Evolutionary conservation across 345 rosid genomes (phyloP), one percentile per base, ranked within the genome.

Genomic region (Sonneratia alba): DNA sequence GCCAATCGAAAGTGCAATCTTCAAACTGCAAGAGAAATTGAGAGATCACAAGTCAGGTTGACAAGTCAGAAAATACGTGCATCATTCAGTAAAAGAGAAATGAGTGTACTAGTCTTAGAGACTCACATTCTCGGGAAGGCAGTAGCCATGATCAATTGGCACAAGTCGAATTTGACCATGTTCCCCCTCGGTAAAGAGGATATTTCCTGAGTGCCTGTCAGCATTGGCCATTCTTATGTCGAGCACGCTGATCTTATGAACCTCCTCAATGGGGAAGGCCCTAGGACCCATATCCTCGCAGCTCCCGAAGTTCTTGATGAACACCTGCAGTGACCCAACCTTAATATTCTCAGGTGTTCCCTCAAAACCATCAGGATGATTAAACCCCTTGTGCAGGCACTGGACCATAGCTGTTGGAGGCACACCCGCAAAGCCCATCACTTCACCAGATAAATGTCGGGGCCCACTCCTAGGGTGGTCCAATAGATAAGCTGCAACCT

Each of bases 1-100:
- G 92, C 99, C 99, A 94, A 62, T 94, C 98, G 14, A 94, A 94
- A 68, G 97, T 91, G 78, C 97, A 91, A 80, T 93, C 98, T 80
- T 94, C 98, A 84, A 94, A 94, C 98, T 94, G 89, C 76, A 84
- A 36, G 66, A 9, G 36, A 70, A 70, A 57, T 21, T 21, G 24
- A 27, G 38, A 62, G 2, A 62, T 27, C 5, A 4, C 19, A 6
- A 62, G 66, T 62, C 32, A 62, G 36, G 38, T 4, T 5, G 2
- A 62, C 19, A 62, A 27, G 6, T 13, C 37, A 27, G 4, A 62
- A 9, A 27, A 27, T 34, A 36, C 19, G n/a, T 21, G 5, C 24
- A 0, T 38, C 15, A 0, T 37, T 18, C 24, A 38, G 22, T 38
- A 38, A 18, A 37, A 27, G 38, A 34, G 37, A 62, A 27, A 57